Conservation (phyloP, 768 basidiomycete genomes). For the Megacollybia marginata region DNA sequence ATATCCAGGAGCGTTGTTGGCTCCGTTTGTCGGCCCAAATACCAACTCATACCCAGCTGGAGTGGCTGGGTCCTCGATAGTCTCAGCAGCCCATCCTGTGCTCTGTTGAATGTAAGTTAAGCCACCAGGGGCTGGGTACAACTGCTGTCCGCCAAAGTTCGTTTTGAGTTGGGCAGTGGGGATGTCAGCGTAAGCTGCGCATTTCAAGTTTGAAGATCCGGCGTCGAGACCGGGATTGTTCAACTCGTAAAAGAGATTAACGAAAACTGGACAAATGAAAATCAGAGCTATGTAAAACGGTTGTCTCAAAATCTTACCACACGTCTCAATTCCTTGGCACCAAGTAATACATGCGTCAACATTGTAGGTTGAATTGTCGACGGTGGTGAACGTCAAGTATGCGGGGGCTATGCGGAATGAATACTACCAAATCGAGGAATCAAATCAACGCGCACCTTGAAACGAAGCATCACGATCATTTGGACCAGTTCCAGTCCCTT, state of each 20-base stretch:
- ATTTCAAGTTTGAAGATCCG: constrained; percentile 14
- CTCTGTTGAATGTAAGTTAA: constrained; percentile 9
- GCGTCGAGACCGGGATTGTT: constrained; percentile 11
- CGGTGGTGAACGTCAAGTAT: constrained; percentile 11
- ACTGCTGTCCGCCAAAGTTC: constrained; percentile 7
- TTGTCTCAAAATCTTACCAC: constrained; percentile 7
- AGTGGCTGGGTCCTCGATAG: constrained; percentile 4
- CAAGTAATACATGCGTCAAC: constrained; percentile 9
- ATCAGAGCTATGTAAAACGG: not conserved
- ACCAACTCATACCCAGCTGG: constrained; percentile 13
- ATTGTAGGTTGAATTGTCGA: constrained; percentile 11
- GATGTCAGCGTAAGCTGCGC: constrained; percentile 14
- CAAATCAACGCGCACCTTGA: constrained; percentile 9
- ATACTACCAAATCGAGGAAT: not conserved
- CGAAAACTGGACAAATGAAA: constrained; percentile 6
- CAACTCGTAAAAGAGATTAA: constrained; percentile 13
- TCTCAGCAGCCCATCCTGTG: constrained; percentile 10
- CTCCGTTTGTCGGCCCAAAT: constrained; percentile 13
- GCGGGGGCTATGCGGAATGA: not conserved
- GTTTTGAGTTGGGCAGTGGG: constrained; percentile 11
- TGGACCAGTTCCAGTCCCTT: constrained; percentile 7
- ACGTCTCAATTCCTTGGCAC: constrained; percentile 10
- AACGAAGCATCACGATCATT: constrained; percentile 10
- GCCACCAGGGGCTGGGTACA: not conserved
- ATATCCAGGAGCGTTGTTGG: constrained; percentile 14